A percentile compares a stretch with the other conserved stretches of the same genome.
These are phyloP conservation scores for Jamesozyma hellenica DNA, from an alignment of 805 yeast genomes.

Conservation along the genomic window DNA sequence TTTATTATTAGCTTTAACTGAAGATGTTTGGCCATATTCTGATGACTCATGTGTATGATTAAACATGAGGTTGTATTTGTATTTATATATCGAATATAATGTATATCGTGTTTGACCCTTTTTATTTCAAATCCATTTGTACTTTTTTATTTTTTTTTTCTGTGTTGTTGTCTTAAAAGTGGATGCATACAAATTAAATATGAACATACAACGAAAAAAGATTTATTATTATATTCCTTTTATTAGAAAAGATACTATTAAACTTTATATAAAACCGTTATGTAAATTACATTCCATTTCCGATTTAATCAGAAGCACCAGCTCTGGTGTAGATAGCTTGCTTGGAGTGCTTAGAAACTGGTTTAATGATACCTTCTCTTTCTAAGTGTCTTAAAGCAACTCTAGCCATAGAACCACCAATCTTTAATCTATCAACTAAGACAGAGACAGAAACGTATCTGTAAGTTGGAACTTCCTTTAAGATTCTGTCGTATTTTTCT, in stretches of 20 bases:
- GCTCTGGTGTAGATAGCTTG: conserved; percentile 93
- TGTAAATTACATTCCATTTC: conserved; percentile 8
- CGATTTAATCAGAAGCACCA: conserved; percentile 45
- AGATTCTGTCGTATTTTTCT: conserved; percentile 97
- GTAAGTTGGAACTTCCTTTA: conserved; percentile 99
- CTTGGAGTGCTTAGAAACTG: conserved; percentile 89
- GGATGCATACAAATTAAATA: too few relatives aligned
- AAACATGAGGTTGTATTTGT: too few relatives aligned
- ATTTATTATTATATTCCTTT: conserved; percentile 28
- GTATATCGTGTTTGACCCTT: too few relatives aligned
- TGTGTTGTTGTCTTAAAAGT: too few relatives aligned
- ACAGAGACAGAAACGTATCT: conserved; percentile 97
- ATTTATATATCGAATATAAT: too few relatives aligned
- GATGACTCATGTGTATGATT: too few relatives aligned
- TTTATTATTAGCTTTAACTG: too few relatives aligned
- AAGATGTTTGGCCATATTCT: too few relatives aligned
- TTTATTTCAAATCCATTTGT: too few relatives aligned
- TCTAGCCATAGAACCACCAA: conserved; percentile 98
- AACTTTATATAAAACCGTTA: conserved; percentile 4
- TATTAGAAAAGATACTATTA: background rate
- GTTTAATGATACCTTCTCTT: conserved; percentile 88
- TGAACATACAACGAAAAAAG: too few relatives aligned
- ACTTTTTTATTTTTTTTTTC: too few relatives aligned
- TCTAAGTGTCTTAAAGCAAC: conserved; percentile 94
- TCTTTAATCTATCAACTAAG: conserved; percentile 97